Base-by-base conservation (phyloP, 2,329 filamentous ascomycete genomes). In the Hirsutella rhossiliensis region DNA sequence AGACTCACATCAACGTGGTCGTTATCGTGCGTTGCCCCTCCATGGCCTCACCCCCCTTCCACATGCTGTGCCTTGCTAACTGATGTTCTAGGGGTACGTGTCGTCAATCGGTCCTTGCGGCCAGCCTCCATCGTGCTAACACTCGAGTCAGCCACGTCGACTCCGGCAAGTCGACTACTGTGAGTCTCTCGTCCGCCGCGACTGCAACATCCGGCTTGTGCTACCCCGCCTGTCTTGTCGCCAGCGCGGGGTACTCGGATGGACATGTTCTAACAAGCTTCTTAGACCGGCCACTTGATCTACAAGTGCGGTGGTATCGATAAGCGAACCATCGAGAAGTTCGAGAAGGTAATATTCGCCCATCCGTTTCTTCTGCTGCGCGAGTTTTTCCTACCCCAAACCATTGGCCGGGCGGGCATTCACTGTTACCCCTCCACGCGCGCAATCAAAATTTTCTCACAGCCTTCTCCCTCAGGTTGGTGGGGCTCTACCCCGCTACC, bases 221-320 rank as follows among this genome's bases (percentile, higher is more conserved):
- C 34, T 44, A 44, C 45, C 50, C 50, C 43, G 49, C 52, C 45
- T 48, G 20, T 28, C 31, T 12, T 31, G 41, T 42, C 41, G 32
- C 27, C 20, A 39, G 29, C 39, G 50, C 45, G 51, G 50, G 45
- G 45, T 36, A 20, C 19, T 7, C 15, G 32, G 5, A 31, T 8
- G 11, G 27, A 34, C 20, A 0, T 3, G 46, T 51, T 48, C 55
- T 55, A 46, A 62, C 49, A 29, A 19, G 18, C 59, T 48, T 56
- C 62, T 27, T 59, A 70, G 69, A 84, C 72, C 62, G 80, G 82
- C 72, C 82, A 90, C 79, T 83, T 98, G 82, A 97, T 98, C 86
- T 97, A 97, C 88, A 90, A 98, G 85, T 97, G 92, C 80, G 92
- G 92, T 84, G 92, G 92, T 87, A 98, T 97, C 68, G 92, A 98